Base-by-base conservation (phyloP, 257 asterid species). In the Rauvolfia tetraphylla region DNA sequence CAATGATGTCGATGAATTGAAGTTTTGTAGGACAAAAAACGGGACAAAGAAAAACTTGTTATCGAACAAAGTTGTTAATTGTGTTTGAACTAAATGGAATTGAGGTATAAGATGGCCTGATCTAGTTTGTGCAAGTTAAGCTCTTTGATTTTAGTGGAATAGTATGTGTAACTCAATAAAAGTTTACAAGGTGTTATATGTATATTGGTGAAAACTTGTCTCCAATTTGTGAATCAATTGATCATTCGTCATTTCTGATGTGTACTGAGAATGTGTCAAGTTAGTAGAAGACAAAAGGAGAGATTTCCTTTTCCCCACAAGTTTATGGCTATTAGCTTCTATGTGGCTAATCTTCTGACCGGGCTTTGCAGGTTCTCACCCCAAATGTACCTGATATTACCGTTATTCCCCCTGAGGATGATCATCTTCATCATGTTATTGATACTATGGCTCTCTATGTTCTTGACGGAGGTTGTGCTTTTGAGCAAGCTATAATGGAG, bases 401-500 rank as follows among this genome's bases (percentile, higher is more conserved):
- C 73, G 97, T 93, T 72, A 76, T 76, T 79, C 90, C 91, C 58
- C 97, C 98, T 49, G 97, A 92, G 71, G 97, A 93, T 80, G 85
- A 78, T 76, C 98, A 93, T 79, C 90, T 92, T 65, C 92, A 82
- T 67, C 95, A 92, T 84, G 88, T 93, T 42, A 90, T 93, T 75
- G 96, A 93, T 87, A 93, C 96, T 76, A 90, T 92, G 98, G 97
- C 97, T 67, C 90, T 93, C 70, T 88, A 90, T 85, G 96, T 93
- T 87, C 98, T 93, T 80, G 98, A 93, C 69, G 98, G 98, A 23
- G 98, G 98, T 79, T 93, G 98, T 85, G 93, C 96, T 72, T 93
- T 93, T 78, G 98, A 93, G 85, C 98, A 93, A 89, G 98, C 97
- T 69, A 91, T 93, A 86, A 91, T 93, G 97, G 97, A 93, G 83